Evolutionary conservation across 83 land plant species (phyloP).

Genomic region (Diphasiastrum complanatum): DNA sequence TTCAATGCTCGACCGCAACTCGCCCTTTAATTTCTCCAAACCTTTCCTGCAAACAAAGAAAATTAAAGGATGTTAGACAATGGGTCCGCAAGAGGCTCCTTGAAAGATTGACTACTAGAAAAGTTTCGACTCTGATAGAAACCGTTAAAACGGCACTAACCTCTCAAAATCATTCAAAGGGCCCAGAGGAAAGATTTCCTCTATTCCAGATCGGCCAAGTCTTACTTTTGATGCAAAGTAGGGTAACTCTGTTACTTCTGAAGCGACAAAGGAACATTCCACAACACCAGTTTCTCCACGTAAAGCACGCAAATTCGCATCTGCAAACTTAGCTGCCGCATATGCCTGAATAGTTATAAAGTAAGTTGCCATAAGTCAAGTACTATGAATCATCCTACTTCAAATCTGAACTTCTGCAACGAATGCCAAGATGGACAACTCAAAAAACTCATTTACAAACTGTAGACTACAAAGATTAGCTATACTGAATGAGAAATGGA

Average conservation of each 20-base stretch:
- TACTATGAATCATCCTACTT: too few relatives aligned
- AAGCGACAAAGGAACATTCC: slow-evolving; percentile 84
- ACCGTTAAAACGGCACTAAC: slow-evolving; percentile 21
- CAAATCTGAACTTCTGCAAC: slow-evolving; percentile 8
- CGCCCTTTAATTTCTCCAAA: slow-evolving; percentile 73
- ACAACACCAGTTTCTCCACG: slow-evolving; percentile 85
- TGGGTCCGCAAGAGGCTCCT: background rate
- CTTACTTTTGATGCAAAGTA: slow-evolving; percentile 84
- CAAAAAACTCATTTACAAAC: background rate
- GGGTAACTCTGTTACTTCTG: slow-evolving; percentile 91
- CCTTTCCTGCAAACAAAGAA: slow-evolving; percentile 58
- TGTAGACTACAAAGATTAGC: background rate
- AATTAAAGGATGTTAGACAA: background rate
- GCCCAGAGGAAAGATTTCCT: slow-evolving; percentile 78
- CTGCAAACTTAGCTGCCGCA: slow-evolving; percentile 97
- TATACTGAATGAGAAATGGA: background rate
- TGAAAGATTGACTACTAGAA: background rate
- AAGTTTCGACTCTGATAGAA: background rate
- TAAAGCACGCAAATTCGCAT: slow-evolving; percentile 71
- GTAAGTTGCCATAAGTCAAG: too few relatives aligned
- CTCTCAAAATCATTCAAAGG: slow-evolving; percentile 81
- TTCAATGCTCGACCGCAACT: slow-evolving; percentile 77
- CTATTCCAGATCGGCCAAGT: slow-evolving; percentile 71
- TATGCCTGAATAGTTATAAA: slow-evolving; percentile 53
- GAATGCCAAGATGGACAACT: background rate